Percentiles rank a stretch among this genome's conserved stretches.
Conservation (phyloP, 306 rosid genomes). For the Castanospermum australe region DNA sequence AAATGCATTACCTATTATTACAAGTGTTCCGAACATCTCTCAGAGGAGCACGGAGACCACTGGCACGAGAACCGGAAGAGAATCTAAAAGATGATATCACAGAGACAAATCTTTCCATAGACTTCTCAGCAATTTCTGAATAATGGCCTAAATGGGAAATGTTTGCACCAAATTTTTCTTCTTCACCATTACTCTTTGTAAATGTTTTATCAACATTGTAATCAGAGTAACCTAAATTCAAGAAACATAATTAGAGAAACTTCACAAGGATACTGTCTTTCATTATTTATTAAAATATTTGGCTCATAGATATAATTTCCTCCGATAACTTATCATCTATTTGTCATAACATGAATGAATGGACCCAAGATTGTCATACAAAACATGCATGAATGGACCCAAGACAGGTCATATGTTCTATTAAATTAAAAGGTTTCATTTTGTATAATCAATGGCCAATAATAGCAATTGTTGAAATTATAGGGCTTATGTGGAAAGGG, state of each 20-base stretch:
- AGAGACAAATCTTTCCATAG: slow-evolving; percentile 79
- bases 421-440: not conserved
- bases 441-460: not conserved
- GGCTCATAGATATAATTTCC: not conserved
- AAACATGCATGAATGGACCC: not conserved
- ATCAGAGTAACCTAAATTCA: slow-evolving; percentile 41
- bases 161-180: slow-evolving; percentile 65
- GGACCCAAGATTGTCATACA: not conserved
- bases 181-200: slow-evolving; percentile 29
- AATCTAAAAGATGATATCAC: slow-evolving; percentile 62
- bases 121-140: slow-evolving; percentile 80
- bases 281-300: not conserved
- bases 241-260: slow-evolving; percentile 28
- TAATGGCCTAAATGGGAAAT: slow-evolving; percentile 78
- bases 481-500: too few species aligned
- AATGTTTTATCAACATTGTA: slow-evolving; percentile 23
- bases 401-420: not conserved
- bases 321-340: not conserved
- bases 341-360: not conserved
- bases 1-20: slow-evolving; percentile 46
- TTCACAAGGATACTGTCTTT: not conserved
- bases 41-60: slow-evolving; percentile 92
- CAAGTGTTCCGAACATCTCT: slow-evolving; percentile 59
- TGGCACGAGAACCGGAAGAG: slow-evolving; percentile 84
- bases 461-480: not conserved